Percentiles rank a stretch among this genome's conserved stretches.
These are phyloP conservation scores for Triticum urartu DNA, from an alignment of 176 grass and related monocot species.

Conservation along the genomic window DNA sequence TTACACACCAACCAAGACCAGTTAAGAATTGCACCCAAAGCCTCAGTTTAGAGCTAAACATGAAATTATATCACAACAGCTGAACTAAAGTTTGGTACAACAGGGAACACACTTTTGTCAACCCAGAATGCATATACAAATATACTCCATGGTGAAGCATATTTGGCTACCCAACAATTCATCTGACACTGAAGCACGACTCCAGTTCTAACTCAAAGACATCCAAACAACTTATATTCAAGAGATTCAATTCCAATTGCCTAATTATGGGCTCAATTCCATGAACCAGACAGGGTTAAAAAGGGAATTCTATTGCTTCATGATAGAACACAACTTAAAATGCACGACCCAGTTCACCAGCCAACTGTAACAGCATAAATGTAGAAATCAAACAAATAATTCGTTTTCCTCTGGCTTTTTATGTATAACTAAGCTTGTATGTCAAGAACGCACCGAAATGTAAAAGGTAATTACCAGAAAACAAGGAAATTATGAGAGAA, in stretches of 20 bases:
- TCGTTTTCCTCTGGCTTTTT: background rate
- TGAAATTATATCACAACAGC: slow-evolving; percentile 18
- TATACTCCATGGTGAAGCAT: background rate
- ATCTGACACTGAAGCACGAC: background rate
- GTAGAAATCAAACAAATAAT: background rate
- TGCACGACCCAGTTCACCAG: background rate
- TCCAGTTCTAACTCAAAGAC: background rate
- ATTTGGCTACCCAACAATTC: background rate
- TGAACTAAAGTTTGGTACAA: slow-evolving; percentile 60
- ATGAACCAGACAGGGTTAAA: background rate
- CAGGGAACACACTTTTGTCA: slow-evolving; percentile 3
- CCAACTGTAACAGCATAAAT: background rate
- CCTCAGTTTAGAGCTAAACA: background rate
- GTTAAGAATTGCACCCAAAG: background rate
- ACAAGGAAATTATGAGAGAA: background rate
- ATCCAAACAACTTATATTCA: background rate
- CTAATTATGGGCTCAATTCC: background rate
- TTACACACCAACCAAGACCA: background rate
- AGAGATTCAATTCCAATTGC: background rate
- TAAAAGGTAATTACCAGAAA: background rate
- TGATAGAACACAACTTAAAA: background rate
- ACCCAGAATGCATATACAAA: background rate
- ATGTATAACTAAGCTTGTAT: background rate
- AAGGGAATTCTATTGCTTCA: background rate
- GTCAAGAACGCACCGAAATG: background rate